Evolutionary conservation across 1,284 basidiomycete species (phyloP).

Genomic region (Mycosarcoma maydis): DNA sequence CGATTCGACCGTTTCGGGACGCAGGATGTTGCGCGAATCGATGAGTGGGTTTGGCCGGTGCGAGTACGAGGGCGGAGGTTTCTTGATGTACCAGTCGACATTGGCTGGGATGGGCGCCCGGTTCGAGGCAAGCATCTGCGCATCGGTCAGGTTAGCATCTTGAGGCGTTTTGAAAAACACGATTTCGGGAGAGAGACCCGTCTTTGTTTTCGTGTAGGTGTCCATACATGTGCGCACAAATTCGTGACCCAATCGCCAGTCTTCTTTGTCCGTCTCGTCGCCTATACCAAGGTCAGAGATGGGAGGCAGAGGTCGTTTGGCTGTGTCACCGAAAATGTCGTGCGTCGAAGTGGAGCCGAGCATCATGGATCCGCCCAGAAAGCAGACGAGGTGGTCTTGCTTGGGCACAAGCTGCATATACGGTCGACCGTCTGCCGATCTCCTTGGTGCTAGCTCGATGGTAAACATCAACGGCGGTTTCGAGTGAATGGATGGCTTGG

Average conservation of each 20-base stretch:
- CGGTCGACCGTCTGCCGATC: constrained; percentile 4
- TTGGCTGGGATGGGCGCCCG: constrained; percentile 24
- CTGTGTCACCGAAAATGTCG: constrained; percentile 28
- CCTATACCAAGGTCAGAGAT: constrained; percentile 72
- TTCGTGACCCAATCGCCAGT: constrained; percentile 83
- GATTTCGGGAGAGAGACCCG: constrained; percentile 72
- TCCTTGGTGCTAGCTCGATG: constrained; percentile 73
- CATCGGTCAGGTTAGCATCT: constrained; percentile 24
- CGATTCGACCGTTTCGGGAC: constrained; percentile 93
- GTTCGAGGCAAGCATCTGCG: constrained; percentile 19
- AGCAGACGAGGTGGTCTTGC: constrained; percentile 96
- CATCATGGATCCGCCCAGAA: constrained; percentile 89
- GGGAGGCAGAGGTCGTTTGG: constrained; percentile 38
- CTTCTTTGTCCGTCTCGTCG: constrained; percentile 71
- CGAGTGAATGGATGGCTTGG: constrained; percentile 69
- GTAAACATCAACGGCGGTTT: constrained; percentile 76
- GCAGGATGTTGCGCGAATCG: constrained; percentile 86
- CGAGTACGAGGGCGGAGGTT: constrained; percentile 37
- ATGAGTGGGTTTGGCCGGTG: constrained; percentile 70
- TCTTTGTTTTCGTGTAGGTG: constrained; percentile 81
- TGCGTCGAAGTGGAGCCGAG: constrained; percentile 74
- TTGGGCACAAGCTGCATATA: constrained; percentile 74
- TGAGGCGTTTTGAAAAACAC: constrained; percentile 53
- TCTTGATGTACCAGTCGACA: constrained; percentile 64
- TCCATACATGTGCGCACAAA: constrained; percentile 85